These are phyloP conservation scores for Cystofilobasidium ferigula DNA, from an alignment of 768 basidiomycete species.

Conservation along the genomic window DNA sequence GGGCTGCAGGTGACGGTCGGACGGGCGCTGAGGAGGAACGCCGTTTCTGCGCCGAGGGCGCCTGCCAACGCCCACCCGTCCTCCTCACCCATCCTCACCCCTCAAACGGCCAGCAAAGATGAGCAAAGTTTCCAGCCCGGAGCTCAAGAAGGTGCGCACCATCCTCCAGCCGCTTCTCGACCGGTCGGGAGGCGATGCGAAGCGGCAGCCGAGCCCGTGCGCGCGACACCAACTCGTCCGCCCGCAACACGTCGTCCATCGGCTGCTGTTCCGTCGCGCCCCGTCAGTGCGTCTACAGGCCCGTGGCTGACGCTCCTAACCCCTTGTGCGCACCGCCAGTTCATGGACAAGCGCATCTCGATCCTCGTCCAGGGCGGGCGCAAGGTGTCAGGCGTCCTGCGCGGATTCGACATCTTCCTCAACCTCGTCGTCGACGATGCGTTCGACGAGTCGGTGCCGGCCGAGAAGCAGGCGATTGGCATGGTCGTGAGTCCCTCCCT, in stretches of 20 bases:
- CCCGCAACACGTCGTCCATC: neutral
- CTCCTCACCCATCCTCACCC: neutral
- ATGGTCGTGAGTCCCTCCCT: slow-evolving; percentile 59
- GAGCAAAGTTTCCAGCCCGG: slow-evolving; percentile 69
- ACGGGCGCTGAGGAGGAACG: too few relatives aligned
- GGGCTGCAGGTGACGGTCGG: too few relatives aligned
- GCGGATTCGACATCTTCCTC: slow-evolving; percentile 97
- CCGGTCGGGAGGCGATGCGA: neutral
- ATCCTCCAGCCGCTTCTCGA: slow-evolving; percentile 15
- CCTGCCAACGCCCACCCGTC: neutral
- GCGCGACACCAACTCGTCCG: too few relatives aligned
- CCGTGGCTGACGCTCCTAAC: slow-evolving; percentile 1
- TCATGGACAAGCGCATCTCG: slow-evolving; percentile 98
- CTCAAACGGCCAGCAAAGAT: neutral
- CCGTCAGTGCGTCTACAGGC: neutral
- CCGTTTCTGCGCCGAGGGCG: too few relatives aligned
- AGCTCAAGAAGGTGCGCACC: slow-evolving; percentile 79
- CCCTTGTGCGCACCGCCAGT: slow-evolving; percentile 44
- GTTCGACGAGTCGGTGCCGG: slow-evolving; percentile 76
- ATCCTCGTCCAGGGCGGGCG: slow-evolving; percentile 68
- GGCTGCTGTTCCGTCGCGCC: slow-evolving; percentile 14
- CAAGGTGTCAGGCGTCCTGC: slow-evolving; percentile 85
- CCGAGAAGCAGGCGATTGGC: slow-evolving; percentile 79
- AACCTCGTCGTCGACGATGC: slow-evolving; percentile 97
- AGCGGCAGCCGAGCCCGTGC: neutral